Evolutionary conservation across 2,329 filamentous ascomycete genomes (phyloP), one percentile per base, ranked within the genome.

Genomic region (Amphichorda felina): DNA sequence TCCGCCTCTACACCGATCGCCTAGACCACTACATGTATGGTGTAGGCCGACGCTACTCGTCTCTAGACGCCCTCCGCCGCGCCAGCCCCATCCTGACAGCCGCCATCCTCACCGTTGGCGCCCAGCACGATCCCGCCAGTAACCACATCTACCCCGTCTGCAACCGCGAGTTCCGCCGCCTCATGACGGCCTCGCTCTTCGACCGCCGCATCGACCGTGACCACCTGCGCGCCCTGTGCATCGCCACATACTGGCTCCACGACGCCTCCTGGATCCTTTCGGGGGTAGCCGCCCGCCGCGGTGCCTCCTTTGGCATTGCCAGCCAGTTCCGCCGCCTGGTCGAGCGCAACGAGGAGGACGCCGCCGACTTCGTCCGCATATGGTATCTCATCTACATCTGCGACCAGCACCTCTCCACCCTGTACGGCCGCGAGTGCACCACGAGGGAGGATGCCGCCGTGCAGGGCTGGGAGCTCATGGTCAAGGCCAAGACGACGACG

Each of bases 341-440:
- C 2, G 41, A 49, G 3, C 14, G n/a, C n/a, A 49, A 54, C 15
- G 56, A 51, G 8, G 55, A 60, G 9, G 63, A 69, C 30, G 61
- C 61, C 0, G 59, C 62, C 38, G 70, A 76, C 39, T 65, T 66
- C 24, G 63, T 74, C 4, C 61, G 75, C 14, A 51, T 79, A 9
- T 79, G 74, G 74, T 79, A 76, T 44, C 50, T 73, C 25, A 54
- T 73, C 2, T 76, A 75, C 40, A 69, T 76, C 5, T 75, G 72
- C 42, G 72, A 77, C 38, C 71, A 75, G 39, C 72, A 77, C 43
- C 64, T 76, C 2, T 73, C 70, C 14, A 77, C 75, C 16, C 55
- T 75, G 0, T 77, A 78, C 37, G 70, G 71, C 2, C 60, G 74
- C 3, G 68, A 70, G 2, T 67, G 70, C 0, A 66, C 75, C 7